Evolutionary conservation across 805 yeast species (phyloP), one percentile per base, ranked within the genome.

Genomic region (Peterozyma xylosa): DNA sequence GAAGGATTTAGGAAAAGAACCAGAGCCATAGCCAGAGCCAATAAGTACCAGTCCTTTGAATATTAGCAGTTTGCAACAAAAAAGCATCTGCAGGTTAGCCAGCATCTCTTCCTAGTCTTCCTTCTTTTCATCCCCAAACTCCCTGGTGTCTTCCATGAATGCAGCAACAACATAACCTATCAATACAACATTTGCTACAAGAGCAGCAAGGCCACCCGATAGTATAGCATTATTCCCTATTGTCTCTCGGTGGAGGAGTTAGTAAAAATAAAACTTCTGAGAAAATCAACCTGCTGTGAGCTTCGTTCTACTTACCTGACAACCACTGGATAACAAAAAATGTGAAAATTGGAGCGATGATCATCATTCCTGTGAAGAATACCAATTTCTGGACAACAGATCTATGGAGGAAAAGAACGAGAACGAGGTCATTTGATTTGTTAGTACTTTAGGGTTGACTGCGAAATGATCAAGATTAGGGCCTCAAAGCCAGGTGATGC

Each of bases 121-220:
- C 48, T 73, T 65, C 42, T 63, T 64, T 17, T 53, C 57, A 13
- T 56, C 64, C 5, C 58, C 51, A 37, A 60, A 60, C 3, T 59
- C 53, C 3, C 63, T 50, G 9, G 73, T 60, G 42, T 82, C 83
- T 57, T 86, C 95, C 17, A 72, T 73, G 62, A 85, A 85, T 1
- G 95, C 93, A 47, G 75, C 84, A 14, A 82, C 68, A 32, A 86
- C 78, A 55, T 82, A 86, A 1, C 84, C 86, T 42, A 85, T 74
- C 50, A 86, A 65, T 16, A 86, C 93, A 6, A 80, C 63, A 55
- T 86, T 86, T 27, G 93, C 93, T 45, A 76, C 76, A 14, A 77
- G 68, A 2, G 93, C 93, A 33, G 90, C 87, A n/a, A 80, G 56
- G 2, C 93, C 93, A 36, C 95, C 95, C 41, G 88, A 80, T 11